Evolutionary conservation across 345 rosid genomes (phyloP), one percentile per base, ranked within the genome.

Genomic region (Raphanus sativus): DNA sequence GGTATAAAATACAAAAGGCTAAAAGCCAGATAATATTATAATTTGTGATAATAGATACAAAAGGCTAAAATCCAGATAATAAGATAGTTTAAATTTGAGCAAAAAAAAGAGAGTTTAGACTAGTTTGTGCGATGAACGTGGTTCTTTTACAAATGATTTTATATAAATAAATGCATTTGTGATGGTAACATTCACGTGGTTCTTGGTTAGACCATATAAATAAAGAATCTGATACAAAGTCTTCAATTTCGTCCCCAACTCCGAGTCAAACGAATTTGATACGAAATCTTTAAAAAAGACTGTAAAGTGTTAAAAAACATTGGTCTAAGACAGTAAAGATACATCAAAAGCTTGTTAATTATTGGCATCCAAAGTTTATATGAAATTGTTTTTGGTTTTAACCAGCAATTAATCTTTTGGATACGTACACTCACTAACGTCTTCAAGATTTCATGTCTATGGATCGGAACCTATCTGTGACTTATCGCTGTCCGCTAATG

Each of bases 171-270:
- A 12, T 70, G 24, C 64, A 12, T 34, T 34, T 33, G 33, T 6
- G 34, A 71, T 71, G 38, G 58, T 58, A 40, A 71, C 5, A 61
- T 42, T 61, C 59, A 60, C 40, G 17, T 61, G 29, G 60, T 72
- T 71, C 28, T 11, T 36, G 25, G 33, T 25, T 36, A 36, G 52
- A 25, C 26, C 56, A n/a, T n/a, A 13, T 58, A 25, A 13, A 38
- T 3, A n/a, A n/a, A n/a, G n/a, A 15, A 71, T 52, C 24, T 9
- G 12, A 71, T 71, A 36, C 52, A 8, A 52, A 50, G 5, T 67
- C 28, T 29, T 67, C 50, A 13, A 30, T 30, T 13, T 65, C 6
- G 28, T 52, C 45, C 33, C 36, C 48, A 33, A 32, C 11, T 54
- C 29, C 5, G 9, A 30, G 34, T 54, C 5, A 52, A 17, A 17